Percentiles rank a stretch among this genome's conserved stretches.
Conservation (phyloP, 305 asterid species). For the Rubia tinctorum region DNA sequence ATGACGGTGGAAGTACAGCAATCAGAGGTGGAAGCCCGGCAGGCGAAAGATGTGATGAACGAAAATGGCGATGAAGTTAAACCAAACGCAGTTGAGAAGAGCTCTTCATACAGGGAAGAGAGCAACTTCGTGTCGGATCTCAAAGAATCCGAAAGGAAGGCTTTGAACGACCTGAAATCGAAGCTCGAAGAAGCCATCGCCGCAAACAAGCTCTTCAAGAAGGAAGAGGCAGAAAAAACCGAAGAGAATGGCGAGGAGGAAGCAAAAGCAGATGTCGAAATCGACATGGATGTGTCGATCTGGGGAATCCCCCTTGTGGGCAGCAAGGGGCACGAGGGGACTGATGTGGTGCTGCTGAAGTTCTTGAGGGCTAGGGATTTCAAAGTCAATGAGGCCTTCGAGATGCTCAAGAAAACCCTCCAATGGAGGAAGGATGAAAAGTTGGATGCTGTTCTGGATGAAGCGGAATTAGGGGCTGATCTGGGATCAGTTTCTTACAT, state of each 20-base stretch:
- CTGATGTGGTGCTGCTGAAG: constrained; percentile 60
- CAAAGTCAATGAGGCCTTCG: constrained; percentile 58
- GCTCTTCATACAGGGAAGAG: constrained; percentile 77
- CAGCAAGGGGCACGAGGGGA: constrained; percentile 49
- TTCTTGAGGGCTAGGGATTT: constrained; percentile 79
- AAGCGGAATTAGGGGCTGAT: constrained; percentile 46
- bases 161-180: constrained; percentile 53
- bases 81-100: constrained; percentile 46
- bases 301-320: constrained; percentile 77
- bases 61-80: constrained; percentile 29
- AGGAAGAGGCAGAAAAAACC: constrained; percentile 14
- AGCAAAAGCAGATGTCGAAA: constrained; percentile 18
- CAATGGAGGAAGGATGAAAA: constrained; percentile 69
- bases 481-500: constrained; percentile 52
- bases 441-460: constrained; percentile 46
- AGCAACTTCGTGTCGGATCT: constrained; percentile 64
- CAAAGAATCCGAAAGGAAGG: constrained; percentile 62
- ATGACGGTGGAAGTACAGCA: constrained; percentile 62
- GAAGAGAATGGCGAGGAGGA: constrained; percentile 20
- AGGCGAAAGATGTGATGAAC: constrained; percentile 27
- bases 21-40: constrained; percentile 25
- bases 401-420: constrained; percentile 68
- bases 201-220: constrained; percentile 46
- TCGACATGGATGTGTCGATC: constrained; percentile 48
- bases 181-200: constrained; percentile 64